phyloP scores from a whole-genome alignment of 345 rosid species.

The Eucalyptus viminalis region DNA sequence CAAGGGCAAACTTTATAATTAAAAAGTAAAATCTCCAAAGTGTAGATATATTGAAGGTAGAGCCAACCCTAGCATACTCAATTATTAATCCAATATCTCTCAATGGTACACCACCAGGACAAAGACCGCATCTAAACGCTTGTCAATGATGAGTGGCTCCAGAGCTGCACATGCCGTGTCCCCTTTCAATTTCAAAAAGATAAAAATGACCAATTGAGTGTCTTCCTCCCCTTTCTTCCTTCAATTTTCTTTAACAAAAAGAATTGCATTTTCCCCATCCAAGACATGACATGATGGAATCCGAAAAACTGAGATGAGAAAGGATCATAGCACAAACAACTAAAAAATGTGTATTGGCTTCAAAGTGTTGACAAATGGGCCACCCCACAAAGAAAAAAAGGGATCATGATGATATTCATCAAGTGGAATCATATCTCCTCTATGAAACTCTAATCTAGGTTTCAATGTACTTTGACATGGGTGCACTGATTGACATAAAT shows the following conservation, averaged over 20 bases:
- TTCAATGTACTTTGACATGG: neutral
- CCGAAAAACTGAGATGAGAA: neutral
- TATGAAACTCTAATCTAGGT: neutral
- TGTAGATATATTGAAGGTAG: neutral
- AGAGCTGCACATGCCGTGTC: conserved; percentile 6
- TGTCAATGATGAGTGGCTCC: conserved; percentile 3
- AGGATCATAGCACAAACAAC: neutral
- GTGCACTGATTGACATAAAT: neutral
- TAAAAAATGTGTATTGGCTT: neutral
- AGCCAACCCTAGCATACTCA: neutral
- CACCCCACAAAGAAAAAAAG: neutral
- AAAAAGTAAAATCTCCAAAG: neutral
- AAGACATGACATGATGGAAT: neutral
- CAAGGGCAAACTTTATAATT: neutral
- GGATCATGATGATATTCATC: neutral
- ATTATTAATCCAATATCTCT: neutral
- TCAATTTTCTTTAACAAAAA: neutral
- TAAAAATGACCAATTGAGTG: neutral
- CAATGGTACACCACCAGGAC: neutral
- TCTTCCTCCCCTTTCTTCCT: neutral
- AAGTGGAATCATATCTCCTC: neutral
- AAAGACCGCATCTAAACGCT: neutral
- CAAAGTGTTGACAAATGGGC: neutral
- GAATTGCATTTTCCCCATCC: neutral
- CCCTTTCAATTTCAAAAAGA: neutral